Percentiles rank a stretch among this genome's conserved stretches.
These are phyloP conservation scores for Exophiala mesophila DNA, from an alignment of 2,329 filamentous ascomycete species.

Conservation along the genomic window DNA sequence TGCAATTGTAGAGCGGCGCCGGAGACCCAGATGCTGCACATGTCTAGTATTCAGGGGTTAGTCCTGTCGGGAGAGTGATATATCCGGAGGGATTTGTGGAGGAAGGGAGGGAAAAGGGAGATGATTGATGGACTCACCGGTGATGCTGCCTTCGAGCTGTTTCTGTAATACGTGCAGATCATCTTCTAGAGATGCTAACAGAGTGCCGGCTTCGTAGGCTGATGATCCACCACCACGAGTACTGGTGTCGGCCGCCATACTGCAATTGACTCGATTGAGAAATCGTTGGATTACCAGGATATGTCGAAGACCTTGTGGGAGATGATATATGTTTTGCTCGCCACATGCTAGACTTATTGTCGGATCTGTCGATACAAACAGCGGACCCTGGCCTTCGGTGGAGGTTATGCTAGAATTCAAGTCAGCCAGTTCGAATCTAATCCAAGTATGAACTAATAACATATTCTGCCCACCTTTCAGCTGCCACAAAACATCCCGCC, in stretches of 20 bases:
- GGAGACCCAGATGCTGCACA: conserved; percentile 4
- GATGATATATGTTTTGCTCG: conserved; percentile 3
- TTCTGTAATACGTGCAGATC: conserved; percentile 3
- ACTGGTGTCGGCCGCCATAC: not conserved
- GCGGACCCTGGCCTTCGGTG: conserved; percentile 3
- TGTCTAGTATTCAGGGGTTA: no score
- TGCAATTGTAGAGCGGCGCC: conserved; percentile 3
- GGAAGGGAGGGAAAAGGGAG: no score
- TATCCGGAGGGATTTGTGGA: not conserved
- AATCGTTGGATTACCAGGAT: conserved; percentile 5
- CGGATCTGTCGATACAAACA: conserved; percentile 4
- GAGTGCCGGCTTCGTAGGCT: conserved; percentile 3
- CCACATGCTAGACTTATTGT: conserved; percentile 4
- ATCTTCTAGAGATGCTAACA: conserved; percentile 4
- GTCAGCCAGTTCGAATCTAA: no score
- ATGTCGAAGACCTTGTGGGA: conserved; percentile 1
- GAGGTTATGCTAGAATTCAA: conserved; percentile 2
- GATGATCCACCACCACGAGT: not conserved
- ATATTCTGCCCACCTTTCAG: conserved; percentile 13
- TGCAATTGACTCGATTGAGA: conserved; percentile 4
- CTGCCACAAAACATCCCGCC: conserved; percentile 19
- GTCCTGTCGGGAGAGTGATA: no score
- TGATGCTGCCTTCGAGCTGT: not conserved
- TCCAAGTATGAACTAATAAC: no score
- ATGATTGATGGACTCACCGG: not conserved